Base-by-base conservation (phyloP, 257 asterid species). In the Nicotiana otophora region DNA sequence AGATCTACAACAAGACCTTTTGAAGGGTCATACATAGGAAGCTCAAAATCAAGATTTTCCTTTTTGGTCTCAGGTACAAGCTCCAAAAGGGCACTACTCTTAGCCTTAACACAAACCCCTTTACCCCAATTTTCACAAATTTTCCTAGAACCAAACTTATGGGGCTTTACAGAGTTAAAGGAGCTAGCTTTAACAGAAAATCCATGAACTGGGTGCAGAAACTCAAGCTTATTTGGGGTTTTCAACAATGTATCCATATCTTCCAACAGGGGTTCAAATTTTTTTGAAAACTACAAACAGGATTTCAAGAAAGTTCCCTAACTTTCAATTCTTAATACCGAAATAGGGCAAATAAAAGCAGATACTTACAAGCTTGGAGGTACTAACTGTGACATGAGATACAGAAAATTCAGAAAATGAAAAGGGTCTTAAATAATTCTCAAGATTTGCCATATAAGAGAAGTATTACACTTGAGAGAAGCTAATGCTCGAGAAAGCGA, bases 11-110 rank as follows among this genome's bases (percentile, higher is more conserved):
- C 92, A 51, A 87, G 69, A 17, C 94, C 89, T 68, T 90, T 92
- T 1, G 97, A 90, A 82, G 92, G 91, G 87, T 96, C 98, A 78
- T 86, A 94, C 88, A 94, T 77, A 6, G 99, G 98, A 80, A 94
- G 98, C 81, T 94, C 99, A 84, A 96, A 93, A 20, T 96, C 95
- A 86, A 96, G 98, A 88, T 89, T 96, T 85, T 96, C 99, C 84
- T 91, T 92, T 86, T 93, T 96, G 83, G 91, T 90, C 89, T 90
- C 97, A 78, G 98, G 99, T 84, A 94, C 98, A 61, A 96, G 96
- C 90, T 96, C 98, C 86, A 93, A 84, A 63, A 94, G 93, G 78
- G 96, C 89, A 86, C 91, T 90, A 23, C 95, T 89, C 67, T 86
- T 86, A 12, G 95, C 93, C 83, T 82, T 94, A 70, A 84, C 85